Percentiles rank a stretch among this genome's conserved stretches.
Evolutionary conservation across 192 early-diverging fungal species (phyloP).

Genomic region (Anaeromyces robustus): DNA sequence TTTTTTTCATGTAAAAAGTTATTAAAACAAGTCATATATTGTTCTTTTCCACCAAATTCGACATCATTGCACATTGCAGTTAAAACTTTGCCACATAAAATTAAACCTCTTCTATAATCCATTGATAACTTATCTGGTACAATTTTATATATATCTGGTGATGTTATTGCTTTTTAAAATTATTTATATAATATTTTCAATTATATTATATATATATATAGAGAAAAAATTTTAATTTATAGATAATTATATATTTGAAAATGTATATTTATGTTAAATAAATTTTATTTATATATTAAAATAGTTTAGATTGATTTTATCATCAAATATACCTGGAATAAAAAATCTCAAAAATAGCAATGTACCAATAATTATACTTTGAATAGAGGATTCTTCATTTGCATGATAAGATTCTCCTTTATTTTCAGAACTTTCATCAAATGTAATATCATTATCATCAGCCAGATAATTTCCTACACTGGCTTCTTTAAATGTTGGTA

Average conservation of each 20-base stretch:
- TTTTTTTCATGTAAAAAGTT: constrained; percentile 19
- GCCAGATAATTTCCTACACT: background rate
- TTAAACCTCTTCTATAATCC: constrained; percentile 19
- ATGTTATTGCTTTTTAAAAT: background rate
- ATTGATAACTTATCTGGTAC: background rate
- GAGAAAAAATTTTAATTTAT: too few relatives aligned
- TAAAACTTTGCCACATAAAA: constrained; percentile 37
- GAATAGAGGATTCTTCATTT: background rate
- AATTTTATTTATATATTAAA: too few relatives aligned
- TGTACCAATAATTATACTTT: background rate
- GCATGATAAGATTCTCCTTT: background rate
- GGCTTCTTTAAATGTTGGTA: background rate
- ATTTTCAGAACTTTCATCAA: background rate
- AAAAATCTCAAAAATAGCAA: background rate
- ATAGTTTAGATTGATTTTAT: too few relatives aligned
- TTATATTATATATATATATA: too few relatives aligned
- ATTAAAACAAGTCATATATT: constrained; percentile 29
- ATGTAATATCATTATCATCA: background rate
- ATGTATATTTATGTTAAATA: too few relatives aligned
- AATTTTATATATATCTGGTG: background rate
- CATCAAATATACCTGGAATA: background rate
- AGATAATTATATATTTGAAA: too few relatives aligned
- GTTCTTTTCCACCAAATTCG: constrained; percentile 43
- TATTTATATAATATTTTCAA: too few relatives aligned
- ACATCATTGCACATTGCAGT: constrained; percentile 42